A percentile compares a stretch with the other conserved stretches of the same genome.
Conservation (phyloP, 2,329 filamentous ascomycete species). For the Talaromyces sp. region DNA sequence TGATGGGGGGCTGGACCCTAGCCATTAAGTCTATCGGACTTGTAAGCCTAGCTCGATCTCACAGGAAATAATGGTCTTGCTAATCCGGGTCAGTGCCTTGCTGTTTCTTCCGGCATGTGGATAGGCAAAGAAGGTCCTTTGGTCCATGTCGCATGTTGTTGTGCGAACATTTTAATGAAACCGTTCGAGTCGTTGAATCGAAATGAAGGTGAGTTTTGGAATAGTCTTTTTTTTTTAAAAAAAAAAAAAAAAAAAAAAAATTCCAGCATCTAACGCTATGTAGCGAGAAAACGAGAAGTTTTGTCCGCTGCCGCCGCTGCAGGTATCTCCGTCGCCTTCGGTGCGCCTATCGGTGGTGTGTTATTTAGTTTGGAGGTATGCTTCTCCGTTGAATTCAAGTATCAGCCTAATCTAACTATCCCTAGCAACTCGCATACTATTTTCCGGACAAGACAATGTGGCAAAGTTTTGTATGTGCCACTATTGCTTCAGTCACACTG, state of each 20-base stretch:
- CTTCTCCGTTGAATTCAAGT: not conserved
- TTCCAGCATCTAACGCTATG: constrained; percentile 16
- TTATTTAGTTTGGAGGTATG: constrained; percentile 85
- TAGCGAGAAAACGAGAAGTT: constrained; percentile 87
- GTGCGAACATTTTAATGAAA: constrained; percentile 90
- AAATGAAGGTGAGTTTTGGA: constrained; percentile 66
- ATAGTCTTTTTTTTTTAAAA: not conserved
- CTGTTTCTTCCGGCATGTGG: constrained; percentile 93
- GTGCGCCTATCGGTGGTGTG: constrained; percentile 88
- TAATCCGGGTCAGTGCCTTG: constrained; percentile 61
- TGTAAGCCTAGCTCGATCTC: constrained; percentile 44
- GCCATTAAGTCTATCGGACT: constrained; percentile 83
- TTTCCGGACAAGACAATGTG: constrained; percentile 99
- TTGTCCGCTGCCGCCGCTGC: constrained; percentile 87
- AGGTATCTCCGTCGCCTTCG: constrained; percentile 90
- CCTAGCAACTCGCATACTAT: constrained; percentile 87
- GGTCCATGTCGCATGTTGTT: constrained; percentile 95
- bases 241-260: too few relatives aligned
- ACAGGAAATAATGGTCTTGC: constrained; percentile 11
- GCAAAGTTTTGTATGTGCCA: constrained; percentile 98
- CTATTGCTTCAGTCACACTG: constrained; percentile 93
- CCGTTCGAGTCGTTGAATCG: constrained; percentile 72
- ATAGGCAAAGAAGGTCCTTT: constrained; percentile 92
- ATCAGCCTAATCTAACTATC: constrained; percentile 3
- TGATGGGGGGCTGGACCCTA: constrained; percentile 84